Conservation (phyloP, 305 asterid species). For the Nicotiana rustica region DNA sequence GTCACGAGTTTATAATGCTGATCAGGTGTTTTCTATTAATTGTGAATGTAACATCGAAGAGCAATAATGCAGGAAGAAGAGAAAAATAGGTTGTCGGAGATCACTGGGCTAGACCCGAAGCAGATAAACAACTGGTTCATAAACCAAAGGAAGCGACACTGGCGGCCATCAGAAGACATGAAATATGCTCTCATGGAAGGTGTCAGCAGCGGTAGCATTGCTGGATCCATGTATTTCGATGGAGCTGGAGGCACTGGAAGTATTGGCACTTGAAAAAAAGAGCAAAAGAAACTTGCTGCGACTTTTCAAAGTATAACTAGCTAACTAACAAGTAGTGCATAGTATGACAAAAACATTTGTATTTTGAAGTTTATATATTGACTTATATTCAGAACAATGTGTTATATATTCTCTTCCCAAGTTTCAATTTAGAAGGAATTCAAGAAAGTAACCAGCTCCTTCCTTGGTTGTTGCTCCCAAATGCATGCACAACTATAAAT, state of each 20-base stretch:
- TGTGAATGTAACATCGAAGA: neutral
- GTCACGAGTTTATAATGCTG: neutral
- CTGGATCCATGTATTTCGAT: constrained; percentile 41
- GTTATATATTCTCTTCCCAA: neutral
- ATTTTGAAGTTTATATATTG: constrained; percentile 12
- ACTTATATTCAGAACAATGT: neutral
- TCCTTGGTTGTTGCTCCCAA: no score
- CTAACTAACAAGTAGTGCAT: constrained; percentile 25
- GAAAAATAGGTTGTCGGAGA: constrained; percentile 49
- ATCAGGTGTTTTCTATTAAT: neutral
- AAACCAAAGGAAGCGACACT: constrained; percentile 63
- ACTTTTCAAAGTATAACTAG: neutral
- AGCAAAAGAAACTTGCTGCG: neutral
- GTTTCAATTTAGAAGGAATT: no score
- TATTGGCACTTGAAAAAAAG: constrained; percentile 35
- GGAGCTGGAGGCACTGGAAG: constrained; percentile 43
- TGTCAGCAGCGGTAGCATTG: constrained; percentile 8
- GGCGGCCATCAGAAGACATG: constrained; percentile 64
- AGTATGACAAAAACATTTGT: constrained; percentile 15
- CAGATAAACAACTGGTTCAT: constrained; percentile 69
- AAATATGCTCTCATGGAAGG: constrained; percentile 60
- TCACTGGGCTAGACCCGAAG: constrained; percentile 57
- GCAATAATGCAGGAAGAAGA: constrained; percentile 51
- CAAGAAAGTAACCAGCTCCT: no score
- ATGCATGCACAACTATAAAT: no score